A percentile compares a stretch with the other conserved stretches of the same genome.
Evolutionary conservation across 2,329 filamentous ascomycete species (phyloP).

Genomic region (Cryphonectria japonica): DNA sequence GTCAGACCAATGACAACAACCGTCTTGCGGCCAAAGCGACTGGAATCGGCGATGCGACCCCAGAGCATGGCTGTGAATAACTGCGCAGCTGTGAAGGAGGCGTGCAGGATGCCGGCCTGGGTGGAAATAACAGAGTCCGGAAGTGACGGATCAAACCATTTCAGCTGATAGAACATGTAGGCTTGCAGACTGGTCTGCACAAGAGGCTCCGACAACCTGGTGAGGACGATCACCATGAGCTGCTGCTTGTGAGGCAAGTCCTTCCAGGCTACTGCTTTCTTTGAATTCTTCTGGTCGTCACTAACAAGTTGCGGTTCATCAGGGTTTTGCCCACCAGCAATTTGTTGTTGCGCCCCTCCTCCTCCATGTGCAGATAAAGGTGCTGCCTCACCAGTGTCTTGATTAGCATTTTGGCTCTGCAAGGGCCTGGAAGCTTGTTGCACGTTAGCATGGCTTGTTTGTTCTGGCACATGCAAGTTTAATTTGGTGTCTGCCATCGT

Average conservation of each 20-base stretch:
- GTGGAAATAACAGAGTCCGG: slow-evolving; percentile 69
- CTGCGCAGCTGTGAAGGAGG: slow-evolving; percentile 80
- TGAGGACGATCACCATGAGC: slow-evolving; percentile 75
- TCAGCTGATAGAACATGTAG: slow-evolving; percentile 90
- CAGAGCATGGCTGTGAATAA: slow-evolving; percentile 83
- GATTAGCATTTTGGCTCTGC: slow-evolving; percentile 4
- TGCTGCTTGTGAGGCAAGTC: slow-evolving; percentile 78
- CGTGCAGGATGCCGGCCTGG: slow-evolving; percentile 78
- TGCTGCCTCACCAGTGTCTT: not conserved
- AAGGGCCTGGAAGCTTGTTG: slow-evolving; percentile 2
- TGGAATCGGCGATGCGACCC: slow-evolving; percentile 71
- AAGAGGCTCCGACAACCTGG: slow-evolving; percentile 79
- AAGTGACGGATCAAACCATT: slow-evolving; percentile 66
- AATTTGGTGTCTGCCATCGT: not conserved
- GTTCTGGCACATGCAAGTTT: not conserved
- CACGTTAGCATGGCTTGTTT: not conserved
- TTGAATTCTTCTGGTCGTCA: slow-evolving; percentile 14
- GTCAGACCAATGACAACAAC: slow-evolving; percentile 77
- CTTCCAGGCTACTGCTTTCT: slow-evolving; percentile 64
- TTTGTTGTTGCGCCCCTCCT: not conserved
- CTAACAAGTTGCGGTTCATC: not conserved
- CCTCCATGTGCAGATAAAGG: not conserved
- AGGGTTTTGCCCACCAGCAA: not conserved
- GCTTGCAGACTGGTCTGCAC: slow-evolving; percentile 75
- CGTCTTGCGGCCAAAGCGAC: slow-evolving; percentile 71